These are phyloP conservation scores for Aspergillus sp. DNA, from an alignment of 2,329 filamentous ascomycete genomes.

Conservation along the genomic window DNA sequence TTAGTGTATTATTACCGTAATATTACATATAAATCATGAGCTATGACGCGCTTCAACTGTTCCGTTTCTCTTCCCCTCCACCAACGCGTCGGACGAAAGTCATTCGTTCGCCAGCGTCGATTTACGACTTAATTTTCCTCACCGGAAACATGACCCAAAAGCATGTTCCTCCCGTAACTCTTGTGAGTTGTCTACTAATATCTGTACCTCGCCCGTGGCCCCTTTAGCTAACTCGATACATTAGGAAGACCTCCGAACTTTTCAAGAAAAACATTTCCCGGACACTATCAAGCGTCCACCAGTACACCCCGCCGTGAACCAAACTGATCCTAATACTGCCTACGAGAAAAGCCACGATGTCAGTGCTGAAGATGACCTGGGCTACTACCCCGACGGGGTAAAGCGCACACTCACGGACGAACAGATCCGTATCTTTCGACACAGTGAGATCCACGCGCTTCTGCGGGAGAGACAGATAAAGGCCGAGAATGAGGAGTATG, in stretches of 20 bases:
- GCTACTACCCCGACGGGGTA: constrained; percentile 81
- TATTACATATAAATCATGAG: neutral
- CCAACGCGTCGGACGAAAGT: neutral
- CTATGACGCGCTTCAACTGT: neutral
- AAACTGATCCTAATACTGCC: neutral
- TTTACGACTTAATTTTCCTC: too few relatives aligned
- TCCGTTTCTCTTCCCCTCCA: neutral
- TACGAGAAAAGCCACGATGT: neutral
- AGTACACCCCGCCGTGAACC: neutral
- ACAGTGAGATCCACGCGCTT: constrained; percentile 78
- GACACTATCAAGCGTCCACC: constrained; percentile 9
- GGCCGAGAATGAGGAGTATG: constrained; percentile 28
- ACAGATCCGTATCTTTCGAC: constrained; percentile 85
- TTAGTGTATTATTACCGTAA: neutral
- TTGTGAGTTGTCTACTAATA: constrained; percentile 26
- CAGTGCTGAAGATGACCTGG: constrained; percentile 59
- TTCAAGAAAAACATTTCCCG: constrained; percentile 62
- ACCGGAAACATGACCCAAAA: constrained; percentile 17
- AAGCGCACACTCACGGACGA: constrained; percentile 90
- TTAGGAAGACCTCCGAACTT: constrained; percentile 61
- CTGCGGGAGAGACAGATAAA: constrained; percentile 51
- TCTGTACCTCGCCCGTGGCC: too few relatives aligned
- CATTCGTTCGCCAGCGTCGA: neutral
- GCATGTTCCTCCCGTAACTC: constrained; percentile 36
- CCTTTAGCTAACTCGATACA: neutral